These are phyloP conservation scores for Lathyrus oleraceus DNA, from an alignment of 306 rosid species.

Conservation along the genomic window DNA sequence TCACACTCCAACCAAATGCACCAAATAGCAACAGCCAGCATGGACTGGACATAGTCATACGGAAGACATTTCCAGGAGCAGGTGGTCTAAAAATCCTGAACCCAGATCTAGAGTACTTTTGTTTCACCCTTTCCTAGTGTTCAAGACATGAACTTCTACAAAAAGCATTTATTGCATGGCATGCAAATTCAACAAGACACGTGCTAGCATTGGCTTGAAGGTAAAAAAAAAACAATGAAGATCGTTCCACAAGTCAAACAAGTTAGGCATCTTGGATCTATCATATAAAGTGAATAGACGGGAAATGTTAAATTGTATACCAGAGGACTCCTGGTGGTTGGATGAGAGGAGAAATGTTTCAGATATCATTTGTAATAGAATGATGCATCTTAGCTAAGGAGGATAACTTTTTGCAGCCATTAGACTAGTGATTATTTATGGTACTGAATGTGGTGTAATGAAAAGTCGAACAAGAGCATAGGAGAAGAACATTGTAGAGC, in stretches of 20 bases:
- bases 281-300: too few species aligned
- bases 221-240: too few species aligned
- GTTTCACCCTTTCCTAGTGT: neutral
- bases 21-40: neutral
- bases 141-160: neutral
- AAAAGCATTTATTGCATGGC: neutral
- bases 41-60: neutral
- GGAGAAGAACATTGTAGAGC: too few species aligned
- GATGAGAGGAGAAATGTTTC: too few species aligned
- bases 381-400: too few species aligned
- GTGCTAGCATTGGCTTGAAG: too few species aligned
- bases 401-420: too few species aligned
- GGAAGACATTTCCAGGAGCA: too few species aligned
- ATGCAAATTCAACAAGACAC: neutral
- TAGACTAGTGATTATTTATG: neutral
- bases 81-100: neutral
- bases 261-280: too few species aligned
- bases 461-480: too few species aligned
- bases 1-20: conserved; percentile 7
- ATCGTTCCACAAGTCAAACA: too few species aligned
- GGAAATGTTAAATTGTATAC: neutral
- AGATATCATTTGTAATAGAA: too few species aligned
- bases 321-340: neutral
- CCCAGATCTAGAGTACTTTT: conserved; percentile 3
- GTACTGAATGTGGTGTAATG: neutral